Conservation (phyloP, 305 asterid genomes). For the Andrographis paniculata region DNA sequence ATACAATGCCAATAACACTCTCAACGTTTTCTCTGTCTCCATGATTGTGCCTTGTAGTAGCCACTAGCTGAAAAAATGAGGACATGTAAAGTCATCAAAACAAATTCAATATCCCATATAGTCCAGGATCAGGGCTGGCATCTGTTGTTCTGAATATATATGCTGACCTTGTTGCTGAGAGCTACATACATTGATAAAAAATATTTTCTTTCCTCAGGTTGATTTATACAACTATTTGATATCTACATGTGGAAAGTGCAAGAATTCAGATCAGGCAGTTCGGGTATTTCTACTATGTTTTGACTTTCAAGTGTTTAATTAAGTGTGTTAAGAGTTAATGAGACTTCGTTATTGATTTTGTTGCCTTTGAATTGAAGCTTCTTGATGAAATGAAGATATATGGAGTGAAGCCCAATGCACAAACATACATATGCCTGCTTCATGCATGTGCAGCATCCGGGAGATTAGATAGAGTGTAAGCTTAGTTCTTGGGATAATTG, state of each 20-base stretch:
- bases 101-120: no score
- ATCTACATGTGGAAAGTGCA: constrained; percentile 85
- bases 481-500: constrained; percentile 11
- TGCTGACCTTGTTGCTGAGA: background rate
- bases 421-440: constrained; percentile 80
- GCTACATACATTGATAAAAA: constrained; percentile 1
- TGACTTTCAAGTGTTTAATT: constrained; percentile 6
- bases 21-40: no score
- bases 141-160: background rate
- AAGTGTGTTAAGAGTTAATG: constrained; percentile 16
- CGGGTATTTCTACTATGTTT: constrained; percentile 38
- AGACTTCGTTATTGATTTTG: constrained; percentile 14
- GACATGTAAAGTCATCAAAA: no score
- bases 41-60: no score
- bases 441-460: constrained; percentile 87
- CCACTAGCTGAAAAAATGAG: no score
- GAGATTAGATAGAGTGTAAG: constrained; percentile 88
- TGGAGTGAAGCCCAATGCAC: constrained; percentile 85
- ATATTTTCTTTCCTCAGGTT: constrained; percentile 40
- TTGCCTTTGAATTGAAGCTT: constrained; percentile 39
- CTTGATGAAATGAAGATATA: constrained; percentile 83
- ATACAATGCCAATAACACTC: no score
- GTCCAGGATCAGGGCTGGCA: no score
- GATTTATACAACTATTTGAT: constrained; percentile 72
- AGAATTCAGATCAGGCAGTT: constrained; percentile 68